Conservation (phyloP, 164 flowering plant genomes). For the Magnolia changhungtana region DNA sequence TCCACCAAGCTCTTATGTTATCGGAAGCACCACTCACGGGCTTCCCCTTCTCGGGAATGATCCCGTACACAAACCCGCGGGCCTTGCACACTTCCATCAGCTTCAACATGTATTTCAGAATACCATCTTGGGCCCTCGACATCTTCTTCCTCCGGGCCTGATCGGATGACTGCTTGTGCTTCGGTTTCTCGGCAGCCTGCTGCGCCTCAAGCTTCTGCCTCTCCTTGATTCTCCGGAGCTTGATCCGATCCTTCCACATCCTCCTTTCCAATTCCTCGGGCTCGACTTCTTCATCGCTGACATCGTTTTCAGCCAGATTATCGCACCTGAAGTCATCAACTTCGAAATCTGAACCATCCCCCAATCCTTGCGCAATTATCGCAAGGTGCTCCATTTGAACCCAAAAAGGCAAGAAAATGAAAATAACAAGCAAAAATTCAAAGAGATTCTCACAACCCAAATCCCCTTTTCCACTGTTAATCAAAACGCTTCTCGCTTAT, state of each 20-base stretch:
- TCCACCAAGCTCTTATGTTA: conserved; percentile 68
- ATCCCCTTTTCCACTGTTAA: neutral
- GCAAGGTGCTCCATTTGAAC: conserved; percentile 17
- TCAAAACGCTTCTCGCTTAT: neutral
- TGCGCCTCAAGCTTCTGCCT: conserved; percentile 28
- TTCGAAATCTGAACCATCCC: conserved; percentile 29
- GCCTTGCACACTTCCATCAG: conserved; percentile 68
- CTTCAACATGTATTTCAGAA: conserved; percentile 60
- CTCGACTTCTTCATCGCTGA: conserved; percentile 47
- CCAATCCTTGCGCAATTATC: conserved; percentile 15
- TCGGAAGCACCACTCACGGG: conserved; percentile 70
- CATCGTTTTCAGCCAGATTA: conserved; percentile 32
- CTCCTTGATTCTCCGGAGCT: conserved; percentile 34
- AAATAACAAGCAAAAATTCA: neutral
- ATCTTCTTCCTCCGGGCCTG: conserved; percentile 37
- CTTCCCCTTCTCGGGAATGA: conserved; percentile 68
- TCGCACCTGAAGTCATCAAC: conserved; percentile 30
- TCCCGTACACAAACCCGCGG: conserved; percentile 66
- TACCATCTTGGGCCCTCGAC: conserved; percentile 66
- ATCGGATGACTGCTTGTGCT: conserved; percentile 19
- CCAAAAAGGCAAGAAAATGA: neutral
- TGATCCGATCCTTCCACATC: conserved; percentile 46
- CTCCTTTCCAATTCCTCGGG: conserved; percentile 39
- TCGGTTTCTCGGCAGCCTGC: conserved; percentile 20
- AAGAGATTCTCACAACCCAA: neutral